A percentile compares a stretch with the other conserved stretches of the same genome.
phyloP scores from a whole-genome alignment of 352 stramenopile genomes.

The Phytophthora boehmeriae region DNA sequence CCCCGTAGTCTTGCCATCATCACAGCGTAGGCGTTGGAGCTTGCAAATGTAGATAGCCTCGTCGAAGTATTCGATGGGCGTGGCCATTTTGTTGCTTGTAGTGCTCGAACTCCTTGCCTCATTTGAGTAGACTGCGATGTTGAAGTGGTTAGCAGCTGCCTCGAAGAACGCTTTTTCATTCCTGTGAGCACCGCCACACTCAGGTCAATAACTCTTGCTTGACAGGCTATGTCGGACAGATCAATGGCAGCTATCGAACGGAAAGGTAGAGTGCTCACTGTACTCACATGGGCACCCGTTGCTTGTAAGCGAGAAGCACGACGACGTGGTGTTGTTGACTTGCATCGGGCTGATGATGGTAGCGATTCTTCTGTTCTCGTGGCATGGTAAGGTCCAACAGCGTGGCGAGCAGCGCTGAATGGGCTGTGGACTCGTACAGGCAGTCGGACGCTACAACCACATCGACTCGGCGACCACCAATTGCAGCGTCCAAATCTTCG shows the following conservation, averaged over 20 bases:
- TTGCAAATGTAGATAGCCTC: slow-evolving; percentile 62
- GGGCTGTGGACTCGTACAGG: slow-evolving; percentile 60
- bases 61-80: slow-evolving; percentile 28
- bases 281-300: slow-evolving; percentile 54
- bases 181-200: slow-evolving; percentile 9
- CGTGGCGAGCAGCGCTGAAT: slow-evolving; percentile 44
- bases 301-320: slow-evolving; percentile 77
- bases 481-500: slow-evolving; percentile 13
- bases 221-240: too few relatives aligned
- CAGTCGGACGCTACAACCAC: slow-evolving; percentile 59
- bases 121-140: slow-evolving; percentile 38
- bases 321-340: background rate
- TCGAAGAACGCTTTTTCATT: slow-evolving; percentile 58
- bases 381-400: slow-evolving; percentile 42
- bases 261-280: slow-evolving; percentile 29
- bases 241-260: background rate
- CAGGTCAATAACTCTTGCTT: background rate
- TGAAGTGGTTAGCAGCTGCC: slow-evolving; percentile 37
- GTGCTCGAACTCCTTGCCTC: slow-evolving; percentile 4
- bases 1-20: background rate
- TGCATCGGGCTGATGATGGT: background rate
- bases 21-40: slow-evolving; percentile 14
- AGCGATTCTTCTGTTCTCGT: background rate
- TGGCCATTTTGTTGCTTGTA: slow-evolving; percentile 4
- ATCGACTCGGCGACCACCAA: slow-evolving; percentile 10